Evolutionary conservation across 345 rosid genomes (phyloP), one percentile per base, ranked within the genome.

Genomic region (Acer negundo): DNA sequence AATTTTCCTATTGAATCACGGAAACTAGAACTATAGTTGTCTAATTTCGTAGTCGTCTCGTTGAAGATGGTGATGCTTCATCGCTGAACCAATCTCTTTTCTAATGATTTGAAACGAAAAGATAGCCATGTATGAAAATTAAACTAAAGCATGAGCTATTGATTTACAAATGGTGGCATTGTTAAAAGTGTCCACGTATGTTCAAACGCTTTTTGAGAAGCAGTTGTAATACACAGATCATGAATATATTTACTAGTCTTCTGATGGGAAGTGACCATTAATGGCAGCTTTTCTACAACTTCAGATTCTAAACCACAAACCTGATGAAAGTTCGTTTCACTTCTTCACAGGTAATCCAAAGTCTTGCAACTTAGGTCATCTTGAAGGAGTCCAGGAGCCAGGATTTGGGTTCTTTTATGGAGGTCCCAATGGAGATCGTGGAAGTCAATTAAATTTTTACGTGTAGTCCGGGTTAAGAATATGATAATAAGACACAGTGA

Each of bases 21-120:
- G 55, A 49, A 49, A 12, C 17, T 49, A 4, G 55, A 13, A 49
- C 16, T 49, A 13, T 3, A 2, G 55, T 13, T 49, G 55, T 12
- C 6, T 10, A 49, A 17, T 49, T 49, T 49, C 4, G 15, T 2
- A 15, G 38, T 35, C 5, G 35, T 78, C 22, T 86, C 89, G 16
- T 86, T 80, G 76, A 86, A 84, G 31, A 80, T 76, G 16, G 89
- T 8, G 80, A 1, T 87, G 85, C 42, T 79, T 84, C 89, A 84
- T 82, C 16, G 78, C 70, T 20, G 87, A 76, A 22, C 87, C 89
- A 82, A 84, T 86, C 87, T 82, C 72, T 26, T 58, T 42, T 42
- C 10, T 42, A 42, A 42, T 42, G 46, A 63, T 12, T 49, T 35
- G 55, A 49, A 49, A 49, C 55, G 5, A 12, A 49, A 13, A 49